Conservation (phyloP, 106 monocot species). For the Hemerocallis citrina region DNA sequence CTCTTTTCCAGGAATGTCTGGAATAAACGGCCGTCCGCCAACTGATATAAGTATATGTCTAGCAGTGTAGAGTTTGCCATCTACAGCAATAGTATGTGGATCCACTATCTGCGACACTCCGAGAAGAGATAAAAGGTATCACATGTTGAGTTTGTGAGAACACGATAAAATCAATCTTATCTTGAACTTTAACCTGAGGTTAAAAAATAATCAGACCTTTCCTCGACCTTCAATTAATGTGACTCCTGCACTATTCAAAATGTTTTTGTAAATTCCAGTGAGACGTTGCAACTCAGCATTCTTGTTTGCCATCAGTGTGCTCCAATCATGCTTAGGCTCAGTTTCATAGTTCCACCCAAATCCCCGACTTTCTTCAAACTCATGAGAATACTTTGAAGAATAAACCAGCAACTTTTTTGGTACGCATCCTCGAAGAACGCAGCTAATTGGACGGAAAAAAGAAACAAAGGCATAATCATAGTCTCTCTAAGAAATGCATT, state of each 20-base stretch:
- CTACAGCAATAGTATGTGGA: slow-evolving; percentile 87
- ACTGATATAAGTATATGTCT: slow-evolving; percentile 90
- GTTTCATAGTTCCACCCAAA: slow-evolving; percentile 92
- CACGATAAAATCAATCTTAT: neutral
- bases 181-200: neutral
- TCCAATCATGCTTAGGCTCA: slow-evolving; percentile 98
- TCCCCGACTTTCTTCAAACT: slow-evolving; percentile 95
- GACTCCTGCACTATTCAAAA: slow-evolving; percentile 74
- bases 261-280: slow-evolving; percentile 85
- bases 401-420: slow-evolving; percentile 96
- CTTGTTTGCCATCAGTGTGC: slow-evolving; percentile 90
- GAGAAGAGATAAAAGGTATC: neutral
- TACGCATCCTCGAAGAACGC: slow-evolving; percentile 96
- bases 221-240: slow-evolving; percentile 95
- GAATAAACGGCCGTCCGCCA: slow-evolving; percentile 77
- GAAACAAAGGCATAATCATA: neutral
- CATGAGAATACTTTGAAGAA: slow-evolving; percentile 88
- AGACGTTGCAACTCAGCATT: slow-evolving; percentile 93
- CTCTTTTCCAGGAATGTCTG: slow-evolving; percentile 89
- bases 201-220: slow-evolving; percentile 50
- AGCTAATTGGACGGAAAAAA: slow-evolving; percentile 13
- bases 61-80: slow-evolving; percentile 86
- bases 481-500: neutral
- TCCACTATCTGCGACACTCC: slow-evolving; percentile 58
- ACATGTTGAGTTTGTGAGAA: neutral